Evolutionary conservation across 75 land plant species (phyloP), one percentile per base, ranked within the genome.

Genomic region (Picea glauca): DNA sequence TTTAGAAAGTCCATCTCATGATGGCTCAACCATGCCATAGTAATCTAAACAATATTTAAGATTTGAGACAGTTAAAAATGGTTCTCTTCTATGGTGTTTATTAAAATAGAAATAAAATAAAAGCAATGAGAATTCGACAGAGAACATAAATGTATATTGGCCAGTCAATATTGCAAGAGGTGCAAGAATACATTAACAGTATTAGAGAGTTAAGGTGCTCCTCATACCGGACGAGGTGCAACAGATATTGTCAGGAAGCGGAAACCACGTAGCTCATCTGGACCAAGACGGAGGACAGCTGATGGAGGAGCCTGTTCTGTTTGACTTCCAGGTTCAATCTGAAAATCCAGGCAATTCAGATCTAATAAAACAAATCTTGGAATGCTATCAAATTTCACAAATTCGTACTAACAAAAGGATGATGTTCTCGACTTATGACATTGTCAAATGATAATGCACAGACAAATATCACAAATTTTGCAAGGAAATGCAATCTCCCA

Each of bases 311-410:
- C 80, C 79, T 97, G 99, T 80, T 97, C 99, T 62, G 98, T 92
- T 81, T 97, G 99, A 60, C 94, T 92, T 58, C 98, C 99, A 70
- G 99, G 99, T 75, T 97, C 99, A 82, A 84, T 87, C 99, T 97
- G 81, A 58, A 60, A 78, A 20, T 62, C 23, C 23, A 62, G 23
- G 3, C 63, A 8, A 50, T 9, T 50, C 56, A 50, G 9, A 46
- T 7, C 8, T 46, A 46, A 46, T 46, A 50, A 50, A 50, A 50
- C 9, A 50, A 9, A 1, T 50, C 12, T 50, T 50, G 11, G 56
- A 50, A 50, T 11, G 1, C 56, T 50, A 50, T 50, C 56, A 50
- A 50, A 9, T 50, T 50, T 50, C 12, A 50, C 56, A 9, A 50
- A 50, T 50, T 50, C 56, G 1, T 50, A 50, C 11, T 50, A 50